phyloP scores from a whole-genome alignment of 306 rosid species.

The Quercus parvula region DNA sequence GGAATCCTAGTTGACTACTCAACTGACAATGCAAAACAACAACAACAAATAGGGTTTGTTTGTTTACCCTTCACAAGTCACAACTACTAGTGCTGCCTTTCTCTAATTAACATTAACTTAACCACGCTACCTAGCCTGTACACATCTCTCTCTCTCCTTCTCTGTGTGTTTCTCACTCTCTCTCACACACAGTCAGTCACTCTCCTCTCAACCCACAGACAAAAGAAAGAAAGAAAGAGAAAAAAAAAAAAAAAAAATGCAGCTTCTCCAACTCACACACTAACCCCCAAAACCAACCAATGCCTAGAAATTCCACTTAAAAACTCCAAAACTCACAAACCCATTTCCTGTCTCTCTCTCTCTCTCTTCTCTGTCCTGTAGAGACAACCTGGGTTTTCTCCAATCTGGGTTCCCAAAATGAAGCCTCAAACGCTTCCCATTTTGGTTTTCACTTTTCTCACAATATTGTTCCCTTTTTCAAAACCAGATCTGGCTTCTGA shows the following conservation, averaged over 20 bases:
- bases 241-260: neutral
- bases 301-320: neutral
- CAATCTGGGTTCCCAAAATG: slow-evolving; percentile 3
- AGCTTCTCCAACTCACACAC: neutral
- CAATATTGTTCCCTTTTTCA: neutral
- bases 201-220: neutral
- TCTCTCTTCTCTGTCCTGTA: neutral
- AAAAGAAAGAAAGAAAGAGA: too few relatives aligned
- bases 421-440: slow-evolving; percentile 9
- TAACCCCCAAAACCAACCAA: neutral
- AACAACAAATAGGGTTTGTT: neutral
- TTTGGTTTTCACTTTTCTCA: neutral
- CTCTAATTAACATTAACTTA: neutral
- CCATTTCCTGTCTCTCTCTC: neutral
- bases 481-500: slow-evolving; percentile 41
- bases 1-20: neutral
- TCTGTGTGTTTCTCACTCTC: neutral
- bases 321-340: neutral
- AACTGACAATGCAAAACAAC: neutral
- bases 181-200: neutral
- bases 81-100: neutral
- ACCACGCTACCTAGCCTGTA: neutral
- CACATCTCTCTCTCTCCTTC: neutral
- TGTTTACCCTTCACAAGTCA: neutral
- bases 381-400: neutral